Base-by-base conservation (phyloP, 1,284 basidiomycete species). In the Flammula alnicola region DNA sequence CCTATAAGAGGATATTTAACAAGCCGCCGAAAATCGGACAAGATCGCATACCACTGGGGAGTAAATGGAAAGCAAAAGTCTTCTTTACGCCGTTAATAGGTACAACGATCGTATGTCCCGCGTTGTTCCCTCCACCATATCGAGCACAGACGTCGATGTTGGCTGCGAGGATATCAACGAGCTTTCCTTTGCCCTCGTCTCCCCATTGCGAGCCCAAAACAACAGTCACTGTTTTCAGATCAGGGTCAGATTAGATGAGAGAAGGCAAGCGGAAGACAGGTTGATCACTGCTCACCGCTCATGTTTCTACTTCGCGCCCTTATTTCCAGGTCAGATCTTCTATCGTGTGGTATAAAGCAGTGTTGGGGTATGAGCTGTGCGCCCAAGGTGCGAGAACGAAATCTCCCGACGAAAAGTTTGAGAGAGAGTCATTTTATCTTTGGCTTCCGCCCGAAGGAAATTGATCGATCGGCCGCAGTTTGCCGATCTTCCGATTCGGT, bases 61-160 rank as follows among this genome's bases (percentile, higher is more conserved):
- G 78, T 12, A 98, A 76, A 77, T 99, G 96, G 72, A 99, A 99
- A 48, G 95, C 95, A 70, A 92, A 98, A 19, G 88, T 95, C 60
- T 83, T 93, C 69, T 84, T 83, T 56, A 85, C 70, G 50, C 75
- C 84, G 67, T 81, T 84, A 59, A 81, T 77, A 38, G 91, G 87
- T 30, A 89, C 93, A 57, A 99, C 91, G 69, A 99, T 98, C 26
- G 97, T 99, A 73, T 99, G 96, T 5, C 96, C 97, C 33, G 96
- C 96, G 68, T 99, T 99, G 77, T 98, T 98, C 14, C 96, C 97
- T 22, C 96, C 96, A 5, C 96, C 96, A 70, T 95, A 98, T 39
- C 96, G 84, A 27, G 95, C 96, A 65, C 95, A 98, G 65, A 99
- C 73, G 69, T 99, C 96, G 60, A 86, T 83, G 47, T 96, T 84